phyloP scores from a whole-genome alignment of 2,329 filamentous ascomycete genomes.

The Diaporthe sp. region DNA sequence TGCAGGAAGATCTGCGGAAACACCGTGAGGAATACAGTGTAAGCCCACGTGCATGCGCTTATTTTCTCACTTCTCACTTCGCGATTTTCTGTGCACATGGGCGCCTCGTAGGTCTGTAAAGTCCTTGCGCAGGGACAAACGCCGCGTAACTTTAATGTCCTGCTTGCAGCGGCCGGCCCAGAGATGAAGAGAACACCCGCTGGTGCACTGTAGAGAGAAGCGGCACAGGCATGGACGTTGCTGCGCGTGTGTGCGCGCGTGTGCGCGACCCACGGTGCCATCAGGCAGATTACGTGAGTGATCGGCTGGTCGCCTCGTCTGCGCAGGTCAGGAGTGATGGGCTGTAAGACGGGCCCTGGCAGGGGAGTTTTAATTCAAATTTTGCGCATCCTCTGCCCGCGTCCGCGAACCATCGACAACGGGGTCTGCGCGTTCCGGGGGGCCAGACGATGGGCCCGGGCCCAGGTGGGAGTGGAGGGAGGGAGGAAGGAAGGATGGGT shows the following conservation, averaged over 20 bases:
- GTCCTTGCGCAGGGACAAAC: background rate
- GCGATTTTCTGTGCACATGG: background rate
- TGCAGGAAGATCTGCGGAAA: background rate
- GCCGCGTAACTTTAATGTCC: background rate
- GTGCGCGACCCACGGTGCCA: background rate
- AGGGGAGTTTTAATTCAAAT: background rate
- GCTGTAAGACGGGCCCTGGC: conserved; percentile 27
- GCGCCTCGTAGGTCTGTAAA: background rate
- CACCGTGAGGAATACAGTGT: background rate
- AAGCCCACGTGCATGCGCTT: background rate
- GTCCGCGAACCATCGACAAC: background rate
- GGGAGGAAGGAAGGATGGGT: background rate
- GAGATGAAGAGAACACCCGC: no score
- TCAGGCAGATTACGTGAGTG: conserved; percentile 15
- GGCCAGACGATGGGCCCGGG: conserved; percentile 1
- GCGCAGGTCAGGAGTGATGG: background rate
- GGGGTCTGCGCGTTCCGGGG: background rate
- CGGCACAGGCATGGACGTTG: background rate
- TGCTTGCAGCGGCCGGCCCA: background rate
- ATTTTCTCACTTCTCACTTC: background rate
- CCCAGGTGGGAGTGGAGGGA: background rate
- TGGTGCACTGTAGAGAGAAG: background rate
- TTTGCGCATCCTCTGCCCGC: background rate
- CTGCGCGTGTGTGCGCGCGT: background rate
- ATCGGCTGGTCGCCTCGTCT: conserved; percentile 4